These are phyloP conservation scores for Suhomyces sp. DNA, from an alignment of 805 yeast species.

Conservation along the genomic window DNA sequence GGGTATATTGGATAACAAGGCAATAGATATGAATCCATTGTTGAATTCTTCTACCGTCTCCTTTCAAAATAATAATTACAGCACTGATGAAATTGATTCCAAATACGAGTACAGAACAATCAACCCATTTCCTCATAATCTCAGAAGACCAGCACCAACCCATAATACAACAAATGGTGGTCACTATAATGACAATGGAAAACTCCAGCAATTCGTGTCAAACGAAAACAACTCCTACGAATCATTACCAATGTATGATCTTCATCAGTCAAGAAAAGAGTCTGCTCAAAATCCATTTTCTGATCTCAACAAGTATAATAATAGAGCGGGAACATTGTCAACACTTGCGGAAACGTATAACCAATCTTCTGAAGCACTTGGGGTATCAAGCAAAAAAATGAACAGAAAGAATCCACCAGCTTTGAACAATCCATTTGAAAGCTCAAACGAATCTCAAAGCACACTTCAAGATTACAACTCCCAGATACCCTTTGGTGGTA, in stretches of 20 bases:
- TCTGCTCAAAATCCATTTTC: conserved; percentile 13
- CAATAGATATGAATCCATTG: conserved; percentile 29
- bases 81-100: conserved; percentile 5
- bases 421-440: not conserved
- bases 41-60: conserved; percentile 18
- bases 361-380: not conserved
- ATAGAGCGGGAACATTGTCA: not conserved
- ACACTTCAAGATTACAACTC: not conserved
- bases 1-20: conserved; percentile 26
- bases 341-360: not conserved
- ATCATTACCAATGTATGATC: conserved; percentile 9
- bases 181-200: conserved; percentile 19
- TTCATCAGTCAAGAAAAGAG: no score
- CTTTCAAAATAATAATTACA: conserved; percentile 3
- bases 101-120: conserved; percentile 2
- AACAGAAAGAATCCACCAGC: not conserved
- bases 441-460: conserved; percentile 1
- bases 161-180: conserved; percentile 3
- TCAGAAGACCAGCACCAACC: conserved; percentile 3
- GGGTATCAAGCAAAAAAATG: not conserved
- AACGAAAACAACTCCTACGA: conserved; percentile 5
- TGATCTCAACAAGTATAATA: conserved; percentile 5
- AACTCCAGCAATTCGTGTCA: conserved; percentile 12
- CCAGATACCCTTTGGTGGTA: no score
- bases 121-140: conserved; percentile 5